phyloP scores from a whole-genome alignment of 805 yeast species.

The Kluyveromyces dobzhanskii region DNA sequence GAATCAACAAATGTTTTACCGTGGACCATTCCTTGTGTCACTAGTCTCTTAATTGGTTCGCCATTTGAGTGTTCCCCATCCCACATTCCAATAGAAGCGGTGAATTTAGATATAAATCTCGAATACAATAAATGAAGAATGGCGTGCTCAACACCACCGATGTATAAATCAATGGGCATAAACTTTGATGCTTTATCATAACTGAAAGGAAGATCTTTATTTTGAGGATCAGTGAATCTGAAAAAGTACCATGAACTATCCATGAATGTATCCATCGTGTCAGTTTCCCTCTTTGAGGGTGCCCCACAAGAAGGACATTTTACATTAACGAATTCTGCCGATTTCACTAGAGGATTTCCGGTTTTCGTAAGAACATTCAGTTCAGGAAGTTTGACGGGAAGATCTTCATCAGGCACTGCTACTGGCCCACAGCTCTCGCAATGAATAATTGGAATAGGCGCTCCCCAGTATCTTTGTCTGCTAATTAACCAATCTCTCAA shows the following conservation, averaged over 20 bases:
- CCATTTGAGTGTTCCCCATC: conserved; percentile 46
- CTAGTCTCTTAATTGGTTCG: conserved; percentile 74
- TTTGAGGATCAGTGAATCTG: conserved; percentile 71
- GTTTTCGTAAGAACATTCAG: conserved; percentile 41
- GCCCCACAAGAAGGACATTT: conserved; percentile 74
- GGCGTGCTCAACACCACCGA: conserved; percentile 97
- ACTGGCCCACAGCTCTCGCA: conserved; percentile 83
- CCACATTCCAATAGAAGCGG: conserved; percentile 63
- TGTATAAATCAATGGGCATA: conserved; percentile 83
- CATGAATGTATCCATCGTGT: conserved; percentile 98
- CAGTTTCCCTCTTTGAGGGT: conserved; percentile 81
- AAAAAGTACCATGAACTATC: conserved; percentile 96
- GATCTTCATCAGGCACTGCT: conserved; percentile 79
- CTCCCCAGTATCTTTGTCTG: conserved; percentile 97
- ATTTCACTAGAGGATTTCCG: conserved; percentile 60
- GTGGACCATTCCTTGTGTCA: conserved; percentile 98
- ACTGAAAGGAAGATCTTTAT: conserved; percentile 45
- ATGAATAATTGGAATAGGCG: conserved; percentile 92
- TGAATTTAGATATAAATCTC: conserved; percentile 75
- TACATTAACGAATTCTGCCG: conserved; percentile 61
- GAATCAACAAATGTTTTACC: conserved; percentile 80
- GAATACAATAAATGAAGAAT: conserved; percentile 83
- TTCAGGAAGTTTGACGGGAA: conserved; percentile 76
- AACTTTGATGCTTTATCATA: conserved; percentile 38
- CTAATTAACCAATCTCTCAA: conserved; percentile 92